These are phyloP conservation scores for Phytophthora pisi DNA, from an alignment of 352 stramenopile species.

Conservation along the genomic window DNA sequence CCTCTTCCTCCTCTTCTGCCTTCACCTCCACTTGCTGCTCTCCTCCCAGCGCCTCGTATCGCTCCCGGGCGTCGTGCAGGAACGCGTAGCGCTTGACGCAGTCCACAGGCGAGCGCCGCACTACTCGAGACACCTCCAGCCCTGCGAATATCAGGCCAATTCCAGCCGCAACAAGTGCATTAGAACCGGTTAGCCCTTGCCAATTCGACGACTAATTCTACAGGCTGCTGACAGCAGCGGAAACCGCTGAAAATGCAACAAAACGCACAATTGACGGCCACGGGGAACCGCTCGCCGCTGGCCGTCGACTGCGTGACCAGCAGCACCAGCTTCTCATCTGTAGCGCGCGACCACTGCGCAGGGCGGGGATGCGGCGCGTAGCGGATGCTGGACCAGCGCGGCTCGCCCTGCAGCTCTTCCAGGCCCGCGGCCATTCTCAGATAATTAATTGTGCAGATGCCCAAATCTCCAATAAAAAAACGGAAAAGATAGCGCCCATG, in stretches of 20 bases:
- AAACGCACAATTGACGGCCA: constrained; percentile 84
- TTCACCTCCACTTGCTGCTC: constrained; percentile 27
- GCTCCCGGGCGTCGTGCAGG: constrained; percentile 54
- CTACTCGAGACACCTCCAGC: constrained; percentile 67
- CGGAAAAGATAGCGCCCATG: no score
- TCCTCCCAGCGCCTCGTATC: constrained; percentile 31
- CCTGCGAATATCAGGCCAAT: constrained; percentile 38
- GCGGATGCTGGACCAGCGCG: constrained; percentile 71
- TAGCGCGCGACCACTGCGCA: constrained; percentile 48
- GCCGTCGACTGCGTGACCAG: constrained; percentile 71
- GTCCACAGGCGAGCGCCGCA: constrained; percentile 71
- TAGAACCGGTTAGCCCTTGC: not conserved
- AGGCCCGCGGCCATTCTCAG: no score
- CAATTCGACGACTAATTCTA: not conserved
- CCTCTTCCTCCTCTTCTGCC: constrained; percentile 2
- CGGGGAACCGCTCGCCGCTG: constrained; percentile 79
- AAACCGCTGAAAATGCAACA: not conserved
- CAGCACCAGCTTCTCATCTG: constrained; percentile 67
- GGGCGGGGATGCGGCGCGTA: constrained; percentile 33
- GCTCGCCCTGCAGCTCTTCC: constrained; percentile 64
- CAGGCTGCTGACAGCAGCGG: not conserved
- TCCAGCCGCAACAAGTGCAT: constrained; percentile 16
- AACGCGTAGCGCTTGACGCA: constrained; percentile 85
- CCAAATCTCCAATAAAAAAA: no score
- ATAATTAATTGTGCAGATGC: no score